Evolutionary conservation across 768 basidiomycete species (phyloP).

Genomic region (Podaxis mareebaensis): DNA sequence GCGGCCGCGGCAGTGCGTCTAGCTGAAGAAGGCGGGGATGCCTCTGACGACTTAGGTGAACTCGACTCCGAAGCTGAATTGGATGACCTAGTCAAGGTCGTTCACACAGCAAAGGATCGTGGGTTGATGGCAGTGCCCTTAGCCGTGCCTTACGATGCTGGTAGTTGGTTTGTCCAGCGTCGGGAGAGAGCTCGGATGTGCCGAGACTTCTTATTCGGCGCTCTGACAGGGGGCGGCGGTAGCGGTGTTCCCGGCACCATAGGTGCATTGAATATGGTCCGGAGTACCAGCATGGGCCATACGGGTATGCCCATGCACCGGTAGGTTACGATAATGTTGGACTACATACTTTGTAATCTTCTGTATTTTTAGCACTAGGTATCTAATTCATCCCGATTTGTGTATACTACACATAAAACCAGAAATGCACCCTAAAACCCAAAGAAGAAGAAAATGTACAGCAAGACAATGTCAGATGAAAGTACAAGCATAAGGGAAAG

Average conservation of each 20-base stretch:
- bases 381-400: slow-evolving; percentile 7
- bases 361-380: slow-evolving; percentile 12
- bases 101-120: slow-evolving; percentile 54
- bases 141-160: slow-evolving; percentile 70
- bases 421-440: slow-evolving; percentile 10
- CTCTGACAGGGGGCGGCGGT: slow-evolving; percentile 44
- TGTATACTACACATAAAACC: slow-evolving; percentile 11
- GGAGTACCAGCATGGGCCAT: slow-evolving; percentile 30
- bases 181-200: slow-evolving; percentile 66
- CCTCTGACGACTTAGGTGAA: slow-evolving; percentile 71
- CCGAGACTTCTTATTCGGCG: slow-evolving; percentile 57
- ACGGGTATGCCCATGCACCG: slow-evolving; percentile 23
- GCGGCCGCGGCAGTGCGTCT: slow-evolving; percentile 50
- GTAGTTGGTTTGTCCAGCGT: slow-evolving; percentile 81
- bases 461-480: not conserved
- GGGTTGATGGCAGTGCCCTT: slow-evolving; percentile 66
- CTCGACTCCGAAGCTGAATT: slow-evolving; percentile 86
- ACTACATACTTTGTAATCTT: not conserved
- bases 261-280: slow-evolving; percentile 31
- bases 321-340: not conserved
- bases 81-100: slow-evolving; percentile 67
- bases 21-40: slow-evolving; percentile 57
- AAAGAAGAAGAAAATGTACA: not conserved
- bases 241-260: slow-evolving; percentile 32
- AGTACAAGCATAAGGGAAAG: not conserved